A percentile compares a stretch with the other conserved stretches of the same genome.
These are phyloP conservation scores for Yamadazyma diddensiae DNA, from an alignment of 1,139 yeast genomes.

Conservation along the genomic window DNA sequence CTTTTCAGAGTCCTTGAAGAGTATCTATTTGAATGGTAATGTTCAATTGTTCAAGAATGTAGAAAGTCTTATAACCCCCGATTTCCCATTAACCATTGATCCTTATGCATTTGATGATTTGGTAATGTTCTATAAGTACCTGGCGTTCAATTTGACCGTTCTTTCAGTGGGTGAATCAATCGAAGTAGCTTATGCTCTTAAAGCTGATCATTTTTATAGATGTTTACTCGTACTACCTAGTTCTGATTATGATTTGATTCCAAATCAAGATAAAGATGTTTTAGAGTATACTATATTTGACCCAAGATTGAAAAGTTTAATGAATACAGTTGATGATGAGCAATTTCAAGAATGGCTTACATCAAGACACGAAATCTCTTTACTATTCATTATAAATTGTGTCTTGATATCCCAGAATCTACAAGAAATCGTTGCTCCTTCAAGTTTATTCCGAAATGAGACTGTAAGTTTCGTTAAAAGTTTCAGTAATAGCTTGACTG, in stretches of 20 bases:
- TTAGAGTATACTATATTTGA: background rate
- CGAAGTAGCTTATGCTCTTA: constrained; percentile 11
- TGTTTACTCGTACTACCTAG: constrained; percentile 12
- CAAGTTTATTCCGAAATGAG: constrained; percentile 6
- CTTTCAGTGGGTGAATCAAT: constrained; percentile 16
- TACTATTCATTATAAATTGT: constrained; percentile 29
- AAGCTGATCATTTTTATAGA: constrained; percentile 28
- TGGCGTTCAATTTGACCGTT: constrained; percentile 29
- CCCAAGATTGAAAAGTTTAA: background rate
- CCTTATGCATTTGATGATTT: constrained; percentile 20
- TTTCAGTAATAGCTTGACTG: constrained; percentile 3
- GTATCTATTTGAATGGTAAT: constrained; percentile 23
- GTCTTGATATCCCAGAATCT: constrained; percentile 21
- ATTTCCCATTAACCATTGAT: constrained; percentile 19
- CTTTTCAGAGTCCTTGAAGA: constrained; percentile 19
- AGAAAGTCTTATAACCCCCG: constrained; percentile 18
- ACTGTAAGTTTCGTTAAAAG: constrained; percentile 3
- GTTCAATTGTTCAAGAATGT: constrained; percentile 17
- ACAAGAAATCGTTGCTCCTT: constrained; percentile 20
- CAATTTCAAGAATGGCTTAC: background rate
- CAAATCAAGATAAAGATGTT: background rate
- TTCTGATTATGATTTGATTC: constrained; percentile 6
- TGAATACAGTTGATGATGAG: background rate
- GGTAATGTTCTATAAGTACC: constrained; percentile 27
- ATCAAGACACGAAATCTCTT: constrained; percentile 33